These are phyloP conservation scores for Aspergillus fumigatus DNA, from an alignment of 2,329 filamentous ascomycete genomes.

Conservation along the genomic window DNA sequence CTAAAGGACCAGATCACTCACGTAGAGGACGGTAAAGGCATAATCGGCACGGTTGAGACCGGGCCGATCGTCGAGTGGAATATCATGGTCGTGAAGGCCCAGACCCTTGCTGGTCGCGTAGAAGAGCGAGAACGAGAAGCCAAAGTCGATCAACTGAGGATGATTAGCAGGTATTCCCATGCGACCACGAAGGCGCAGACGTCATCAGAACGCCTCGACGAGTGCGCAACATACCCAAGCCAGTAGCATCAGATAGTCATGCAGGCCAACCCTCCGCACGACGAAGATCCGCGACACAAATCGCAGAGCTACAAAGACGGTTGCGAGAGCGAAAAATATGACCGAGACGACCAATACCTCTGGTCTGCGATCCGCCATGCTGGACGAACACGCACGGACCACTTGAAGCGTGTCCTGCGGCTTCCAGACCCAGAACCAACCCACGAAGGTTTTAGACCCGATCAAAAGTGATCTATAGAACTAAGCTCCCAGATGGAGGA, in stretches of 20 bases:
- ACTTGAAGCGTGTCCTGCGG: too few species aligned
- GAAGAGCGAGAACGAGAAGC: constrained; percentile 45
- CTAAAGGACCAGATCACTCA: constrained; percentile 28
- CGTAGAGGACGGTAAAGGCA: constrained; percentile 58
- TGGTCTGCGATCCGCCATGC: constrained; percentile 33
- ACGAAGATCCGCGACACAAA: constrained; percentile 69
- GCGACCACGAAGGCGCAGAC: constrained; percentile 2
- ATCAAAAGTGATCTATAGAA: neutral
- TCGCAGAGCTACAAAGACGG: constrained; percentile 69
- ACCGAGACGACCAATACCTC: constrained; percentile 42
- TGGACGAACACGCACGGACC: constrained; percentile 4
- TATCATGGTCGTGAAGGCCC: constrained; percentile 39
- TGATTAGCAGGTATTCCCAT: constrained; percentile 4
- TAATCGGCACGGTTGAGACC: constrained; percentile 50
- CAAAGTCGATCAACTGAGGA: constrained; percentile 40
- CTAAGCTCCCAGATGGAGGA: neutral
- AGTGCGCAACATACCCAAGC: constrained; percentile 58
- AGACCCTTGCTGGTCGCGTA: constrained; percentile 41
- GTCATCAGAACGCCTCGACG: too few species aligned
- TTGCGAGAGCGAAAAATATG: constrained; percentile 58
- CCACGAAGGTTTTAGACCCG: neutral
- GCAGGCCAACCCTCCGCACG: constrained; percentile 65
- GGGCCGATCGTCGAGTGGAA: constrained; percentile 25
- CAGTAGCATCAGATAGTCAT: constrained; percentile 76
- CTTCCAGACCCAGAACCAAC: neutral